These are phyloP conservation scores for Verticillium isaacii DNA, from an alignment of 2,329 filamentous ascomycete species.

Conservation along the genomic window DNA sequence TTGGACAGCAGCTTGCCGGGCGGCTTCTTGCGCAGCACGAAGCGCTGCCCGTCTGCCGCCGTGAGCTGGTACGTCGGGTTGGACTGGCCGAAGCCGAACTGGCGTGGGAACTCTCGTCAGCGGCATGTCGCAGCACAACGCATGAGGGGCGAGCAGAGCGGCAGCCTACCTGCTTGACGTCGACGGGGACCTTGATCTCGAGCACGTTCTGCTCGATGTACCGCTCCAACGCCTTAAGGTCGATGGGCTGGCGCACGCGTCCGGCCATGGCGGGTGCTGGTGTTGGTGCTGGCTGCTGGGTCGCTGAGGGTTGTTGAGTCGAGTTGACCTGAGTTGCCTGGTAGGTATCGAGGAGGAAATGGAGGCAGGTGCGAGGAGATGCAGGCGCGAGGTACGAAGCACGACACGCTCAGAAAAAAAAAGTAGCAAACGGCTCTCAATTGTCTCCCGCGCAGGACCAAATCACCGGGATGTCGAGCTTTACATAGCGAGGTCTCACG, in stretches of 20 bases:
- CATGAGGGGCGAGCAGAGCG: not conserved
- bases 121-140: not conserved
- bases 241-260: slow-evolving; percentile 83
- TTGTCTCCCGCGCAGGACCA: not conserved
- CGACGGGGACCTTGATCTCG: slow-evolving; percentile 74
- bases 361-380: too few species aligned
- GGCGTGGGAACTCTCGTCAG: slow-evolving; percentile 8
- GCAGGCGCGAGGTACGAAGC: too few species aligned
- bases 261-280: slow-evolving; percentile 63
- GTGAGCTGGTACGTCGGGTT: slow-evolving; percentile 96
- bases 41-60: slow-evolving; percentile 62
- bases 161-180: slow-evolving; percentile 75
- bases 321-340: too few species aligned
- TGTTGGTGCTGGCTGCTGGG: not conserved
- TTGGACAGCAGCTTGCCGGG: slow-evolving; percentile 90
- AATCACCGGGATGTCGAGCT: not conserved
- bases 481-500: not conserved
- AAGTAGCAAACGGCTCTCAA: not conserved
- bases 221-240: slow-evolving; percentile 70
- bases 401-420: not conserved
- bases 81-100: slow-evolving; percentile 97
- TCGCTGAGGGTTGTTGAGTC: not conserved
- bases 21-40: slow-evolving; percentile 95
- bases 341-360: too few species aligned
- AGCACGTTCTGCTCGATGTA: slow-evolving; percentile 79